Conservation (phyloP, 805 yeast genomes). For the Lipomyces starkeyi region DNA sequence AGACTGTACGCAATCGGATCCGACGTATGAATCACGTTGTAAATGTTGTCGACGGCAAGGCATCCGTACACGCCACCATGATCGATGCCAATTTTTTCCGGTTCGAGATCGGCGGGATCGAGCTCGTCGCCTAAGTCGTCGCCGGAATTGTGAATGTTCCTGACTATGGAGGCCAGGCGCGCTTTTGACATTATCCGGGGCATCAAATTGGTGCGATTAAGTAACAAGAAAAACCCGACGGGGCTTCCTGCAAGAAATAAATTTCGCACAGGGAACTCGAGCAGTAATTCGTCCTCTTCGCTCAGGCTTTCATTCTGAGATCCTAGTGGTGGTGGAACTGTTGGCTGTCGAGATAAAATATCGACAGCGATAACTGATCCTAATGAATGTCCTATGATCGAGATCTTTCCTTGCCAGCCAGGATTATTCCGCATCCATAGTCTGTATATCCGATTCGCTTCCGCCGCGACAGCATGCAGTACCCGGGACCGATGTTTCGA, state of each 20-base stretch:
- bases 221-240: conserved; percentile 68
- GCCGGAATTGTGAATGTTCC: conserved; percentile 8
- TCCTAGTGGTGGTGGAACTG: conserved; percentile 38
- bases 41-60: conserved; percentile 72
- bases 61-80: conserved; percentile 52
- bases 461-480: conserved; percentile 66
- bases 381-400: conserved; percentile 83
- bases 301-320: conserved; percentile 18
- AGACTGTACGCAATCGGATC: conserved; percentile 90
- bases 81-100: conserved; percentile 65
- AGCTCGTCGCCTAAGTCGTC: conserved; percentile 1
- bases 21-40: conserved; percentile 85
- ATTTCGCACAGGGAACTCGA: conserved; percentile 75
- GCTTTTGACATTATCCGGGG: conserved; percentile 40
- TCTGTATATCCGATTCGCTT: conserved; percentile 71
- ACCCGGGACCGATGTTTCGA: conserved; percentile 71
- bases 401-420: conserved; percentile 60
- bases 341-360: conserved; percentile 56
- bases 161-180: conserved; percentile 7
- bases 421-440: conserved; percentile 72
- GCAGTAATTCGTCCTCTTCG: conserved; percentile 48
- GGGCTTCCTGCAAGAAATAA: conserved; percentile 88
- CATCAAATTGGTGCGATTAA: conserved; percentile 42
- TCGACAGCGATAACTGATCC: conserved; percentile 87
- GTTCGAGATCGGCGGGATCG: not conserved